These are phyloP conservation scores for Pseudonitzschia multiseries DNA, from an alignment of 108 stramenopile species.

Conservation along the genomic window DNA sequence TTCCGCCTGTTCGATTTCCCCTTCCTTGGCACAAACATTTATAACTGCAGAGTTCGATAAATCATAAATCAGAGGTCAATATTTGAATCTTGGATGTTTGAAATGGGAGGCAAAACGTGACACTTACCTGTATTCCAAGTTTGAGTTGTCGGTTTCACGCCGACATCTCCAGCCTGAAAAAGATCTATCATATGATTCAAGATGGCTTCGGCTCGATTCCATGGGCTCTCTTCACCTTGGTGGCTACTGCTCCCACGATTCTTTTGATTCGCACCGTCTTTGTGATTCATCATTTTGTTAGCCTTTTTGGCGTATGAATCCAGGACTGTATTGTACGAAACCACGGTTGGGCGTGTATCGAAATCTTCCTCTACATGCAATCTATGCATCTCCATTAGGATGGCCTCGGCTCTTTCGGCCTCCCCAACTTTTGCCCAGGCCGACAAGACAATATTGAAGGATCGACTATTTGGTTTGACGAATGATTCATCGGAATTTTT, in stretches of 20 bases:
- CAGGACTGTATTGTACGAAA: slow-evolving; percentile 42
- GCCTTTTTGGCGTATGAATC: slow-evolving; percentile 29
- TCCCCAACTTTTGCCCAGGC: slow-evolving; percentile 42
- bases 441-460: slow-evolving; percentile 38
- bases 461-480: slow-evolving; percentile 20
- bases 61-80: background rate
- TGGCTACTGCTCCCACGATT: background rate
- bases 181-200: slow-evolving; percentile 43
- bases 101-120: background rate
- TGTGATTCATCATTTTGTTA: background rate
- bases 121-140: slow-evolving; percentile 34
- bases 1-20: slow-evolving; percentile 22
- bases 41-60: slow-evolving; percentile 2
- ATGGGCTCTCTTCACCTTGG: slow-evolving; percentile 16
- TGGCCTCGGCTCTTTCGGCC: slow-evolving; percentile 34
- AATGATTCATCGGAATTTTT: background rate
- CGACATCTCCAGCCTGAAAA: slow-evolving; percentile 14
- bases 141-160: slow-evolving; percentile 28
- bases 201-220: slow-evolving; percentile 40
- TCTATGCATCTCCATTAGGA: slow-evolving; percentile 34
- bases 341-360: slow-evolving; percentile 23
- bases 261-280: background rate
- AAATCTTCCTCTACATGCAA: slow-evolving; percentile 18
- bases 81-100: background rate
- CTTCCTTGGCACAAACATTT: slow-evolving; percentile 24